Conservation (phyloP, 2,329 filamentous ascomycete species). For the Botrytis byssoidea region DNA sequence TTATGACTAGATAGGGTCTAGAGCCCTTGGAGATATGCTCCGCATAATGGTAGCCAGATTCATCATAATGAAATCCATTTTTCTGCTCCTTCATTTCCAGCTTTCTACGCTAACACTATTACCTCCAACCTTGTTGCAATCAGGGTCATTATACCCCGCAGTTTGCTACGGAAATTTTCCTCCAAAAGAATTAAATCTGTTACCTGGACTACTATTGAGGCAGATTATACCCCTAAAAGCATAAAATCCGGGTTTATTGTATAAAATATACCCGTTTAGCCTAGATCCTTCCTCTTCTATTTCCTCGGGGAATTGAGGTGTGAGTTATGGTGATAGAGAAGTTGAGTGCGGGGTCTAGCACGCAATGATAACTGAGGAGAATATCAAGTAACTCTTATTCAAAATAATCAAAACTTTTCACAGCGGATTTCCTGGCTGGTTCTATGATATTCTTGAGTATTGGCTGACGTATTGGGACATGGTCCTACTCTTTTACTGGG, state of each 20-base stretch:
- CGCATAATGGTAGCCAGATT: too few relatives aligned
- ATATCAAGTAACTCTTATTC: not conserved
- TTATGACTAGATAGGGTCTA: too few relatives aligned
- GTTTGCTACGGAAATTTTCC: too few relatives aligned
- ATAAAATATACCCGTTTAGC: not conserved
- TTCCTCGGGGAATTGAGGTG: not conserved
- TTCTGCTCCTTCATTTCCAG: not conserved
- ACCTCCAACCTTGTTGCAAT: not conserved
- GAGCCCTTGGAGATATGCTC: too few relatives aligned
- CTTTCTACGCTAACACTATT: not conserved
- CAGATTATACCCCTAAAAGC: too few relatives aligned
- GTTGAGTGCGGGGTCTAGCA: not conserved
- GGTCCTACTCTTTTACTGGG: not conserved
- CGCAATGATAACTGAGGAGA: not conserved
- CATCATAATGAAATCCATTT: too few relatives aligned
- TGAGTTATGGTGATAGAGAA: not conserved
- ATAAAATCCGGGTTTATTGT: too few relatives aligned
- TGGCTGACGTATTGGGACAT: not conserved
- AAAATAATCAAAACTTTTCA: not conserved
- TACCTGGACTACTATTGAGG: not conserved
- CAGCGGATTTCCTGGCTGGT: fast-evolving
- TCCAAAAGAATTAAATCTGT: too few relatives aligned
- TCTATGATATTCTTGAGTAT: fast-evolving
- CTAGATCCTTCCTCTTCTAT: not conserved
- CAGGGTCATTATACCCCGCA: too few relatives aligned